Conservation (phyloP, 148 eudicot genomes). For the Persicaria maculosa region DNA sequence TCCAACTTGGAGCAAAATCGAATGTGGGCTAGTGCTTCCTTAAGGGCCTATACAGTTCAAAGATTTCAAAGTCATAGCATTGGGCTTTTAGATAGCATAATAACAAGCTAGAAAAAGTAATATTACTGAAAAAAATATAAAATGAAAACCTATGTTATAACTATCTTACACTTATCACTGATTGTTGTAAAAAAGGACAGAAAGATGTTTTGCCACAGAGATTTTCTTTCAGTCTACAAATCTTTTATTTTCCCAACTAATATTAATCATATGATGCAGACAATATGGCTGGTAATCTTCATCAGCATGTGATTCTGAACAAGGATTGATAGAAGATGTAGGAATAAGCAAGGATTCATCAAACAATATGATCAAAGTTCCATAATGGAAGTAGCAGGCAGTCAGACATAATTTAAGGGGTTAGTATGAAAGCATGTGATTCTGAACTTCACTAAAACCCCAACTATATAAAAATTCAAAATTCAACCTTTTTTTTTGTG, state of each 20-base stretch:
- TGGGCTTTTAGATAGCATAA: not conserved
- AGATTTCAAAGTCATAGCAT: not conserved
- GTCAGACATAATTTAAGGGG: not conserved
- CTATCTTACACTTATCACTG: not conserved
- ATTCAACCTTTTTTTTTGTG: not conserved
- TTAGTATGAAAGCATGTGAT: not conserved
- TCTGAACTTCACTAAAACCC: not conserved
- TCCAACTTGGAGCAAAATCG: constrained; percentile 85
- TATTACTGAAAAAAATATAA: not conserved
- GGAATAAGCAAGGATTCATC: not conserved
- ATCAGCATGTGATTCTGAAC: not conserved
- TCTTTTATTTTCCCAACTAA: not conserved
- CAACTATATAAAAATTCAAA: not conserved
- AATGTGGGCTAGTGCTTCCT: constrained; percentile 79
- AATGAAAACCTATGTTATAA: too few relatives aligned
- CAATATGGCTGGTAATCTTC: not conserved
- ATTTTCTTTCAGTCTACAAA: not conserved
- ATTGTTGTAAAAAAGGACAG: not conserved
- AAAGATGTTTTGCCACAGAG: not conserved
- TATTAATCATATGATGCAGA: not conserved
- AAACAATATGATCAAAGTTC: not conserved
- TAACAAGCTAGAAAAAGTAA: not conserved
- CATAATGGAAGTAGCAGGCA: not conserved
- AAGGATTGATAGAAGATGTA: not conserved
- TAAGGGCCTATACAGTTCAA: constrained; percentile 48